Conservation (phyloP, 495 filamentous ascomycete species). For the Chaetomium tenue region DNA sequence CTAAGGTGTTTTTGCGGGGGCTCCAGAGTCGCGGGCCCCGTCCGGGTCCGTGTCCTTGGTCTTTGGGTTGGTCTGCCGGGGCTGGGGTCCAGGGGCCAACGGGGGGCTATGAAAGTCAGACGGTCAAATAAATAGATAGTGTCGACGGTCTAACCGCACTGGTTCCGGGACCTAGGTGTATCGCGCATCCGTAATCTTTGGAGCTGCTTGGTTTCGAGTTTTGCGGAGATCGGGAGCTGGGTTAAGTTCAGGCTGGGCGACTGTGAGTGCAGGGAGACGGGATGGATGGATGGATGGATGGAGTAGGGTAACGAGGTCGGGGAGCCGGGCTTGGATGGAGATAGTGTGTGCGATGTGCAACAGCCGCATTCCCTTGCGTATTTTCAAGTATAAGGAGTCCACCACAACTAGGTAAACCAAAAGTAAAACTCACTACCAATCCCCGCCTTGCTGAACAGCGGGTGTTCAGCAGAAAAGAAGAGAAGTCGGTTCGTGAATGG, state of each 20-base stretch:
- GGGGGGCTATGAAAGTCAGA: neutral
- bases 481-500: neutral
- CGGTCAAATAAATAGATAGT: neutral
- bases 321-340: conserved; percentile 15
- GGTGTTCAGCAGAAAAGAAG: neutral
- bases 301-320: neutral
- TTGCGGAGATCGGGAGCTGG: neutral
- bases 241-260: neutral
- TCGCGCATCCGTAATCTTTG: neutral
- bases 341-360: neutral
- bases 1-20: conserved; percentile 26
- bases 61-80: neutral
- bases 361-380: neutral
- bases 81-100: neutral
- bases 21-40: conserved; percentile 10
- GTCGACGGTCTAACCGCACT: neutral
- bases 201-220: neutral
- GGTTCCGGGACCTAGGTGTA: neutral
- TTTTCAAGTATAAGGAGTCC: neutral
- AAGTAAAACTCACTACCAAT: neutral
- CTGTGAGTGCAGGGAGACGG: conserved; percentile 2
- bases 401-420: neutral
- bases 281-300: no score
- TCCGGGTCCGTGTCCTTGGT: neutral
- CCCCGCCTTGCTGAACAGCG: neutral